Evolutionary conservation across 2,329 filamentous ascomycete genomes (phyloP).

Genomic region (Paraphoma chrysanthemicola): DNA sequence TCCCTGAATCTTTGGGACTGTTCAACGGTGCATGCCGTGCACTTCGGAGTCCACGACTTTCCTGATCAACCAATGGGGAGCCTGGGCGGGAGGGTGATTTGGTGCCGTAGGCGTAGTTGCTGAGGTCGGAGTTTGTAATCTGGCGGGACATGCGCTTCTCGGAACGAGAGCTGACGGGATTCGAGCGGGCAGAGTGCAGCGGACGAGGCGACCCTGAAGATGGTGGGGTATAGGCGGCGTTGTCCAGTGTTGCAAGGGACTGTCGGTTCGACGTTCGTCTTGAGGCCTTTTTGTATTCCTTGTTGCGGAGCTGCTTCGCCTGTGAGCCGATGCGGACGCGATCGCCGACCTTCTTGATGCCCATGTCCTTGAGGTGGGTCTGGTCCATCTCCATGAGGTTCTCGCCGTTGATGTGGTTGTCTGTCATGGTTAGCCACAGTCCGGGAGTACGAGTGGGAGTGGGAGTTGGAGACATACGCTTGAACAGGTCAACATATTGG

Average conservation of each 20-base stretch:
- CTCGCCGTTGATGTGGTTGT: conserved; percentile 97
- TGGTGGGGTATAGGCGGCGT: conserved; percentile 64
- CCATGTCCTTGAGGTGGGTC: conserved; percentile 95
- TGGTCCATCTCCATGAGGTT: conserved; percentile 97
- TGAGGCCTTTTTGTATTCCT: conserved; percentile 57
- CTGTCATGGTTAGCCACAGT: conserved; percentile 45
- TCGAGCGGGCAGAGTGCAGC: conserved; percentile 59
- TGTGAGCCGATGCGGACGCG: conserved; percentile 77
- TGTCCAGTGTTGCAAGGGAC: conserved; percentile 81
- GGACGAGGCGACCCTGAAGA: conserved; percentile 71
- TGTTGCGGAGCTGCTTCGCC: conserved; percentile 58
- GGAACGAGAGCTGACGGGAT: conserved; percentile 52
- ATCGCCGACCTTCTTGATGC: conserved; percentile 97
- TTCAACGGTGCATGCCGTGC: conserved; percentile 66
- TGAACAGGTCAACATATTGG: conserved; percentile 91
- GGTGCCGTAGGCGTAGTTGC: conserved; percentile 52
- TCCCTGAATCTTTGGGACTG: conserved; percentile 60
- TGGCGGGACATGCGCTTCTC: conserved; percentile 59
- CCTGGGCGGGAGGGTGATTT: conserved; percentile 71
- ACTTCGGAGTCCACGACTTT: conserved; percentile 58
- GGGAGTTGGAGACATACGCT: conserved; percentile 52
- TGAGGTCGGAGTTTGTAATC: conserved; percentile 51
- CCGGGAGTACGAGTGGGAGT: neutral
- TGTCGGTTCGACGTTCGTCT: conserved; percentile 80
- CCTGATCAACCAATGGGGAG: conserved; percentile 71